Evolutionary conservation across 2,329 filamentous ascomycete genomes (phyloP).

Genomic region (Colletotrichum melonis): DNA sequence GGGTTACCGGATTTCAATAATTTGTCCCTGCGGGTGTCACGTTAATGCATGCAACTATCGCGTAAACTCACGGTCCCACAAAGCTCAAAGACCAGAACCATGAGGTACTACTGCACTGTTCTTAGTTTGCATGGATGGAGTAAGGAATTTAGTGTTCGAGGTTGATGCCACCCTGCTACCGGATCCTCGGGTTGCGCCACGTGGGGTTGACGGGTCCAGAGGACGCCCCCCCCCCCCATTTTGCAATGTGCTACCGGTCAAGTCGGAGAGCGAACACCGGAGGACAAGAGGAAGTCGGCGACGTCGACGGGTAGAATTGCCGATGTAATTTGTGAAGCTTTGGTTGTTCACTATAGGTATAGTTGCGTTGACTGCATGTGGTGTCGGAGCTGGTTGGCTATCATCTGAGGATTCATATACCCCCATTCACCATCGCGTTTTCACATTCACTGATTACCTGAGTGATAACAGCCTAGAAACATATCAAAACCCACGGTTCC

Average conservation of each 20-base stretch:
- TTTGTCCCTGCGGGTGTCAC: not conserved
- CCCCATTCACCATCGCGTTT: not conserved
- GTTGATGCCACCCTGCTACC: not conserved
- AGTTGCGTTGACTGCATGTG: not conserved
- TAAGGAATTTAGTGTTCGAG: not conserved
- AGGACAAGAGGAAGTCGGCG: not conserved
- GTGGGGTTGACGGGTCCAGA: slow-evolving; percentile 21
- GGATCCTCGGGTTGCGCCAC: slow-evolving; percentile 3
- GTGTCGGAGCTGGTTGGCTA: not conserved
- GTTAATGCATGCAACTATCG: slow-evolving; percentile 1
- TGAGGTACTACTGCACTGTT: not conserved
- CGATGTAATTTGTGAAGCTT: not conserved
- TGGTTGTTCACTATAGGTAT: not conserved
- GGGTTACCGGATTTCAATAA: not conserved
- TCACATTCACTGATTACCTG: not conserved
- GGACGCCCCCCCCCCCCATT: not conserved
- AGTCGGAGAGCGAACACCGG: slow-evolving; percentile 13
- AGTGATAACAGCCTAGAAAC: not conserved
- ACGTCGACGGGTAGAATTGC: slow-evolving; percentile 12
- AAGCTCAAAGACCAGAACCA: not conserved
- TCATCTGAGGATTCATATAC: not conserved
- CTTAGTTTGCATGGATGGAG: not conserved
- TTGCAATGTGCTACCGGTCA: slow-evolving; percentile 28
- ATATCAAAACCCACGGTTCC: not conserved
- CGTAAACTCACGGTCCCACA: not conserved